Evolutionary conservation across 192 early-diverging fungal genomes (phyloP).

Genomic region (Phycomyces nitens): DNA sequence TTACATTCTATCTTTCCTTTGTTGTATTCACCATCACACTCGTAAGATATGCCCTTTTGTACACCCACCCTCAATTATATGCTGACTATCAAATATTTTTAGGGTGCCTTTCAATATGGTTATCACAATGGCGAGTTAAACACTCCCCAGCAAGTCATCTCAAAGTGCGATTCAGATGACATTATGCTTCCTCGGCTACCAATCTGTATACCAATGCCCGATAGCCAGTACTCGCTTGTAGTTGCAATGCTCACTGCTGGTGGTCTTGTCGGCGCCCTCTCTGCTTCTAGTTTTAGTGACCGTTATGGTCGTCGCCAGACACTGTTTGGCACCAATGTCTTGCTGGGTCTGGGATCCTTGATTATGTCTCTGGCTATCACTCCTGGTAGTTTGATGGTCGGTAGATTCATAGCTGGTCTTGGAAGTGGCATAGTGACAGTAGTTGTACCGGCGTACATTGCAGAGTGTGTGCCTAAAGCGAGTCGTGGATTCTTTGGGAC

Average conservation of each 20-base stretch:
- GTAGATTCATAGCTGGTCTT: conserved; percentile 73
- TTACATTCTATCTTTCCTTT: conserved; percentile 31
- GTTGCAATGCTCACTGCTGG: conserved; percentile 65
- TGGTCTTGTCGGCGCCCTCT: conserved; percentile 71
- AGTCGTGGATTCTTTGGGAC: conserved; percentile 73
- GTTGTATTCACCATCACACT: conserved; percentile 40
- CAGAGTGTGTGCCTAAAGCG: conserved; percentile 67
- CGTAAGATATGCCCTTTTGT: conserved; percentile 3
- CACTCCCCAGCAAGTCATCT: conserved; percentile 51
- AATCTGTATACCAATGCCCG: conserved; percentile 67
- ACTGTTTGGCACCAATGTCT: conserved; percentile 64
- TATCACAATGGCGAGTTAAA: conserved; percentile 61
- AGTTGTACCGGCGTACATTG: conserved; percentile 77
- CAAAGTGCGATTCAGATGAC: conserved; percentile 29
- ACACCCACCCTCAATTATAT: background rate
- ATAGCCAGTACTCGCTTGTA: conserved; percentile 52
- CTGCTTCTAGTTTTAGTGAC: conserved; percentile 61
- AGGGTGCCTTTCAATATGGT: conserved; percentile 57
- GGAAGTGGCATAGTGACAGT: conserved; percentile 74
- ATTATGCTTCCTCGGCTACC: conserved; percentile 38
- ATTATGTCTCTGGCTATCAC: conserved; percentile 57
- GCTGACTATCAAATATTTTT: background rate
- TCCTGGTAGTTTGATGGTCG: conserved; percentile 48
- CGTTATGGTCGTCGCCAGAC: conserved; percentile 64
- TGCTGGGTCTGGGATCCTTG: conserved; percentile 59